These are phyloP conservation scores for Curvularia sp. DNA, from an alignment of 2,329 filamentous ascomycete species.

Conservation along the genomic window DNA sequence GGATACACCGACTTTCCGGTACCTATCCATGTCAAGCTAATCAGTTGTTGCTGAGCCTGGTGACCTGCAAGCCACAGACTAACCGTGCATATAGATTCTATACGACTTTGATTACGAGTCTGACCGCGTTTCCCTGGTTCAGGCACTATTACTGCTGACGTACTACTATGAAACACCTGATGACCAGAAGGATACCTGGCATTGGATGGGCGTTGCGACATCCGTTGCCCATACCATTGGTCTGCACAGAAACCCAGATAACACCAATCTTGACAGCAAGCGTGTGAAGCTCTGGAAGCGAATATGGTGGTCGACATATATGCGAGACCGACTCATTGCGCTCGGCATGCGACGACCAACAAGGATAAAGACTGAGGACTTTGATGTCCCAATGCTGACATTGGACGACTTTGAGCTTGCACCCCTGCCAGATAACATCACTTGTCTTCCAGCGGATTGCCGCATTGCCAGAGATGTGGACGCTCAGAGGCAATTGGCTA, in stretches of 20 bases:
- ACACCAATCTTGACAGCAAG: conserved; percentile 74
- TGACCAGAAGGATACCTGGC: conserved; percentile 97
- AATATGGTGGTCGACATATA: conserved; percentile 98
- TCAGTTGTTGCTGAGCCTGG: background rate
- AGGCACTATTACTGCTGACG: conserved; percentile 88
- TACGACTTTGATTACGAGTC: conserved; percentile 97
- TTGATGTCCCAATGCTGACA: conserved; percentile 88
- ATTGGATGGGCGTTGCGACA: conserved; percentile 97
- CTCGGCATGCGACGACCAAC: conserved; percentile 93
- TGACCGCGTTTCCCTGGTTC: conserved; percentile 86
- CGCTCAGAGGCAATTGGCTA: conserved; percentile 79
- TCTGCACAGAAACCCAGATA: conserved; percentile 82
- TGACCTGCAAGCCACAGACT: conserved; percentile 16
- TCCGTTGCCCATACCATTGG: conserved; percentile 93
- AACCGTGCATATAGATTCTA: conserved; percentile 64
- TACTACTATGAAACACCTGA: conserved; percentile 98
- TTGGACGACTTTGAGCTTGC: conserved; percentile 84
- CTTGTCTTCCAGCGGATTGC: conserved; percentile 73
- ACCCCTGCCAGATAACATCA: conserved; percentile 70
- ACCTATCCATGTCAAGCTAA: conserved; percentile 20
- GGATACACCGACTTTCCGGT: conserved; percentile 16
- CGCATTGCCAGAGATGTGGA: conserved; percentile 71
- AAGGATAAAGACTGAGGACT: conserved; percentile 90
- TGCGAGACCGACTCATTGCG: conserved; percentile 90
- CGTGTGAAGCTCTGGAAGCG: conserved; percentile 89